Evolutionary conservation across 2,329 filamentous ascomycete species (phyloP), one percentile per base, ranked within the genome.

Genomic region (Penicillium sp.): DNA sequence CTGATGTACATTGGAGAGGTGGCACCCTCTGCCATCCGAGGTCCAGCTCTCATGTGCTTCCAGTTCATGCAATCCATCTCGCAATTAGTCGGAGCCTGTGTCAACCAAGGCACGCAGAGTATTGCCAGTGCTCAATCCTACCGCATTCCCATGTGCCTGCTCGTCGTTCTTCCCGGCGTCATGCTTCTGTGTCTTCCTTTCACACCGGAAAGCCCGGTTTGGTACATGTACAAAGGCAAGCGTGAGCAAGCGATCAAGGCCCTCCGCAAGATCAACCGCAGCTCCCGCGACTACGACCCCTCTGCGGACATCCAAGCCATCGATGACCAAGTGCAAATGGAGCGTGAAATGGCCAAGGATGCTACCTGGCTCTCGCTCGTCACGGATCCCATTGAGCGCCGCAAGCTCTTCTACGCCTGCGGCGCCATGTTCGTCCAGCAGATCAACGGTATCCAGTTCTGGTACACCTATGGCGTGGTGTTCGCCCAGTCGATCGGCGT

Each of bases 361-460:
- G 72, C 75, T 1, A 67, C 67, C 6, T 80, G 77, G 78, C 45
- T 54, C 12, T 67, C 72, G 6, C 68, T 79, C 2, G 16, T 79
- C 52, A 70, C 61, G 0, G 76, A 80, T 39, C 77, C 77, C 0
- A 66, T 79, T 34, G 78, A 80, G 63, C 68, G 77, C 16, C 72
- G 76, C 31, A 42, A 42, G 16, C 65, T 79, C 13, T 65, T 80
- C 23, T 79, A 73, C 61, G 71, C 72, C 16, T 72, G 71, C 8
- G 78, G 77, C 12, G 77, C 75, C 23, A 66, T 80, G 55, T 68
- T 77, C 38, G 74, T 76, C 3, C 77, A 80, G 60, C 77, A 80
- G 65, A 77, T 80, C 66, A 77, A 77, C 66, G 77, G 78, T 21
- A 79, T 80, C 50, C 74, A 77, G 46, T 80, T 73, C 66, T 78